These are phyloP conservation scores for Protea cynaroides DNA, from an alignment of 164 flowering plant genomes.

Conservation along the genomic window DNA sequence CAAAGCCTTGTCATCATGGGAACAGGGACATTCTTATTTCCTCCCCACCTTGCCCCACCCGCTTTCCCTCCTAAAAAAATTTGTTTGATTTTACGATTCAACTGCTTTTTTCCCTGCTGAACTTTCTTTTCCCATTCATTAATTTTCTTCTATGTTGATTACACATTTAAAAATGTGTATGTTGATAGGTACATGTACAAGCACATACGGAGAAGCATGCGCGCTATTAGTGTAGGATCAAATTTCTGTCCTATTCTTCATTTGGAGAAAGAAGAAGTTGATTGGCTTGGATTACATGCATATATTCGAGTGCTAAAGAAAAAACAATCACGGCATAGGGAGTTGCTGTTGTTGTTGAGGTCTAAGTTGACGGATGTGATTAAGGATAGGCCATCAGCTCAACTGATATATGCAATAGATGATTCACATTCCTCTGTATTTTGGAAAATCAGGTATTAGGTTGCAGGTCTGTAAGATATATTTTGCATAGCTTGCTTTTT, in stretches of 20 bases:
- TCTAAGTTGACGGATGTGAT: constrained; percentile 26
- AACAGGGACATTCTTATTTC: too few species aligned
- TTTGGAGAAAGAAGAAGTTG: constrained; percentile 47
- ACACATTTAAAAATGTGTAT: background rate
- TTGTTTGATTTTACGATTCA: too few species aligned
- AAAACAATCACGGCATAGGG: constrained; percentile 55
- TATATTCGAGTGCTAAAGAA: constrained; percentile 49
- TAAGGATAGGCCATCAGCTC: constrained; percentile 17
- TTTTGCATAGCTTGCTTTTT: background rate
- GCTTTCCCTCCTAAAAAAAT: too few species aligned
- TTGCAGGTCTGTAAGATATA: constrained; percentile 2
- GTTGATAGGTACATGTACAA: constrained; percentile 51
- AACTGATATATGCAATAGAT: constrained; percentile 53
- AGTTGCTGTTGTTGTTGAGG: constrained; percentile 44
- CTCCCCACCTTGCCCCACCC: too few species aligned
- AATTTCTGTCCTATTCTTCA: constrained; percentile 35
- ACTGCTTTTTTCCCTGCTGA: background rate
- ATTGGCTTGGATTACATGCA: constrained; percentile 83
- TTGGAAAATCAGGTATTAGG: constrained; percentile 56
- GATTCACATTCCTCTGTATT: constrained; percentile 51
- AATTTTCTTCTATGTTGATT: background rate
- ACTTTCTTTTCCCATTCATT: background rate
- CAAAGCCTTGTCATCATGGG: too few species aligned
- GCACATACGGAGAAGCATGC: constrained; percentile 55
- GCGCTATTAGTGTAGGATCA: constrained; percentile 15